Conservation (phyloP, 2,329 filamentous ascomycete species). For the Colletotrichum tropicale region DNA sequence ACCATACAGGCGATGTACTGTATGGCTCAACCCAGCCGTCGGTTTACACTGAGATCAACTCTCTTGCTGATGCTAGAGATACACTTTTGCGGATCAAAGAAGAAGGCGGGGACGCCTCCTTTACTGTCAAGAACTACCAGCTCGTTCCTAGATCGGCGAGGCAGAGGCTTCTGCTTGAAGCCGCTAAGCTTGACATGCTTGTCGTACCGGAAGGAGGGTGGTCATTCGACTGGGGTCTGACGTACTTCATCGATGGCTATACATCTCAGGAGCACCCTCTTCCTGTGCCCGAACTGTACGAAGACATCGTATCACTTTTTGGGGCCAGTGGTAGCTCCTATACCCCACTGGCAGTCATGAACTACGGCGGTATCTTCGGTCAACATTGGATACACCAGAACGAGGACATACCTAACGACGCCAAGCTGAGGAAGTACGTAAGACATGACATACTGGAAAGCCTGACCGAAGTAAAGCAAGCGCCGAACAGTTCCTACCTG, state of each 20-base stretch:
- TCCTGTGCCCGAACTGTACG: not conserved
- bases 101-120: not conserved
- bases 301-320: not conserved
- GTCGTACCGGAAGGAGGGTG: not conserved
- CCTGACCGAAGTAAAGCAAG: not conserved
- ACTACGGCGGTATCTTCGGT: not conserved
- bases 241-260: not conserved
- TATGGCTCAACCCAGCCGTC: not conserved
- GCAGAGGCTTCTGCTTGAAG: not conserved
- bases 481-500: not conserved
- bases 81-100: not conserved
- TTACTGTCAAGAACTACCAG: not conserved
- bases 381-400: not conserved
- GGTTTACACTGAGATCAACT: not conserved
- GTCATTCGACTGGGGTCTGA: not conserved
- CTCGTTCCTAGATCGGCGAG: not conserved
- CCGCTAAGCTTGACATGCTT: not conserved
- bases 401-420: not conserved
- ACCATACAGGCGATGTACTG: not conserved
- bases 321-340: not conserved
- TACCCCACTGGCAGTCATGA: not conserved
- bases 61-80: not conserved
- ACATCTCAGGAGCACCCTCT: not conserved
- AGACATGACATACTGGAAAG: not conserved
- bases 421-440: not conserved